Conservation (phyloP, 768 basidiomycete genomes). For the Pleurotus citrinopileatus region DNA sequence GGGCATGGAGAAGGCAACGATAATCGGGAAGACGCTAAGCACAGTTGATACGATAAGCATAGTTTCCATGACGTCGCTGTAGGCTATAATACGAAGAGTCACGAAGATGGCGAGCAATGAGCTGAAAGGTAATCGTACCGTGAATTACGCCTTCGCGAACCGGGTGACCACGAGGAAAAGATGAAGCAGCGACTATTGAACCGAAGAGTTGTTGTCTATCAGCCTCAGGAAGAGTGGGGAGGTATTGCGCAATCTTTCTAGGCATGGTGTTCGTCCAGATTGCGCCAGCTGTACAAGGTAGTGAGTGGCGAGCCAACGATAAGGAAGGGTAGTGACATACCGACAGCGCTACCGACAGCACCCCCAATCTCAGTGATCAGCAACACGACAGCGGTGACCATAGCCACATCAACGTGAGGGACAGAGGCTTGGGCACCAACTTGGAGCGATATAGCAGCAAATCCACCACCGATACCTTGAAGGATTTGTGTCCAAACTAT, state of each 20-base stretch:
- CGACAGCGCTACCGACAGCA: slow-evolving; percentile 60
- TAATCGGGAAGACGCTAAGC: slow-evolving; percentile 55
- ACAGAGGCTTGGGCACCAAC: slow-evolving; percentile 68
- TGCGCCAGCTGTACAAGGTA: slow-evolving; percentile 40
- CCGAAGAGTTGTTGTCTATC: slow-evolving; percentile 49
- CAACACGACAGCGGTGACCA: slow-evolving; percentile 65
- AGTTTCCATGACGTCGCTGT: slow-evolving; percentile 53
- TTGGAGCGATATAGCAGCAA: slow-evolving; percentile 55
- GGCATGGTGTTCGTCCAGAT: slow-evolving; percentile 73
- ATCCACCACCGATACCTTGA: slow-evolving; percentile 73
- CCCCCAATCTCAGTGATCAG: slow-evolving; percentile 69
- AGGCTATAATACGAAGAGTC: slow-evolving; percentile 29
- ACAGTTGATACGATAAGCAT: slow-evolving; percentile 53
- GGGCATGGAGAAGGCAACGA: slow-evolving; percentile 57
- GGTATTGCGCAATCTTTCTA: slow-evolving; percentile 46
- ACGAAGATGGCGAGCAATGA: too few species aligned
- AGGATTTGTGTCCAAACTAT: slow-evolving; percentile 68
- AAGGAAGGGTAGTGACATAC: slow-evolving; percentile 25
- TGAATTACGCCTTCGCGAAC: slow-evolving; percentile 63
- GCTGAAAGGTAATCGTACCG: too few species aligned
- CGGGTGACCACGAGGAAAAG: slow-evolving; percentile 49
- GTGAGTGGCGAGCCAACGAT: not conserved
- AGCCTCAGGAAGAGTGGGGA: slow-evolving; percentile 45
- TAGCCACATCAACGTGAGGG: slow-evolving; percentile 61
- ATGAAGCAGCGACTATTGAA: slow-evolving; percentile 48